Evolutionary conservation across 73 alveolate genomes (phyloP), one percentile per base, ranked within the genome.

Genomic region (Tetrahymena borealis): DNA sequence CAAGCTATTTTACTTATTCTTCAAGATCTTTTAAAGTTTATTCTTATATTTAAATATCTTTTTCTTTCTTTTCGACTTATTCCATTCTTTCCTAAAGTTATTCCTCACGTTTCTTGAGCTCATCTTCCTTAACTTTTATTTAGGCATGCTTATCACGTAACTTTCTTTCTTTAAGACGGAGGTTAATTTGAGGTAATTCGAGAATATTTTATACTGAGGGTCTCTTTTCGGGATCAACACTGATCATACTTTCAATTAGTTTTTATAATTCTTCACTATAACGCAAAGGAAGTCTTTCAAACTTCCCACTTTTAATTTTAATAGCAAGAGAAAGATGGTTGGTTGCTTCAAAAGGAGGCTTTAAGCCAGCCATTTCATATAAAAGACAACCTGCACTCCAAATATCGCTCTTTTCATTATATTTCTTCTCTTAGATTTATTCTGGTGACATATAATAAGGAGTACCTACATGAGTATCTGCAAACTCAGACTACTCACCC

Each of bases 391-490:
- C 99, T 43, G 96, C 93, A 85, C 98, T 92, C 99, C 99, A 97
- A 8, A 98, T 98, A 91, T 98, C 99, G 93, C 98, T 96, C 92
- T 97, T 98, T 90, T 98, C 99, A 94, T 97, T 98, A 94, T 98
- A 98, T 91, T 94, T 95, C 39, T 93, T 94, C 91, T 97, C 99
- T 90, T 91, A 96, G 5, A 98, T 98, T 96, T 97, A 97, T 91
- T 98, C 99, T 0, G 99, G 99, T 35, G 98, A 93, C 99, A 98
- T 97, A 94, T 98, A 98, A 94, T 98, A 98, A 0, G 99, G 99
- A 18, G 99, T 98, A 7, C 99, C 99, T n/a, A 98, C 99, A 93
- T 98, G 98, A 20, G 99, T 97, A 93, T 98, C 95, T 11, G 99
- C 99, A 96, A 95, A 98, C 91, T 96, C 94, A 32, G 98, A 96